Conservation (phyloP, 352 stramenopile genomes). For the Salisapilia sapeloensis region DNA sequence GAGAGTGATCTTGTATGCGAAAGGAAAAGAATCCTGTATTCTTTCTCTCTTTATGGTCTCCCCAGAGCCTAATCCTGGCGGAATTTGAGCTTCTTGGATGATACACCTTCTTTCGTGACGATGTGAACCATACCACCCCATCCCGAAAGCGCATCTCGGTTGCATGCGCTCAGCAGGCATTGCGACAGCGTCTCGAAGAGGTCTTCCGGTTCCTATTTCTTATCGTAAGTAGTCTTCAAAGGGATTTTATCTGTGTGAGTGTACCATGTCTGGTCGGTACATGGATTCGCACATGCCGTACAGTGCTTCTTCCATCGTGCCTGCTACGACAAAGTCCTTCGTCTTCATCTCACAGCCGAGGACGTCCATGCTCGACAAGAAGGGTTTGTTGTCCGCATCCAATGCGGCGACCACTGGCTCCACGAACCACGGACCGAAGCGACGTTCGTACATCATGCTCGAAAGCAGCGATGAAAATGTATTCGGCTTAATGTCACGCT, state of each 20-base stretch:
- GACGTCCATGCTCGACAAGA: constrained; percentile 96
- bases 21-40: too few relatives aligned
- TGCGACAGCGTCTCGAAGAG: constrained; percentile 98
- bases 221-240: too few relatives aligned
- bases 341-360: constrained; percentile 92
- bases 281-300: constrained; percentile 98
- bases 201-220: constrained; percentile 78
- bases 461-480: constrained; percentile 93
- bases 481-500: constrained; percentile 96
- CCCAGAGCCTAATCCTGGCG: constrained; percentile 64
- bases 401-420: constrained; percentile 97
- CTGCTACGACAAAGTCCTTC: constrained; percentile 96
- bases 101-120: constrained; percentile 82
- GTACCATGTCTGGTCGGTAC: constrained; percentile 91
- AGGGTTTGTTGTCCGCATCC: constrained; percentile 89
- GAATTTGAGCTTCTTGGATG: constrained; percentile 65
- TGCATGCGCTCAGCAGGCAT: constrained; percentile 93
- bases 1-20: too few relatives aligned
- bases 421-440: constrained; percentile 98
- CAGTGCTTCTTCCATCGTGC: constrained; percentile 95
- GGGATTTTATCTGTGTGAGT: constrained; percentile 3
- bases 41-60: too few relatives aligned
- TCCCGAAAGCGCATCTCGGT: constrained; percentile 95
- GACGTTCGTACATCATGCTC: constrained; percentile 92
- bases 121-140: constrained; percentile 99